Evolutionary conservation across 192 early-diverging fungal species (phyloP).

Genomic region (Powellomyces hirtus): DNA sequence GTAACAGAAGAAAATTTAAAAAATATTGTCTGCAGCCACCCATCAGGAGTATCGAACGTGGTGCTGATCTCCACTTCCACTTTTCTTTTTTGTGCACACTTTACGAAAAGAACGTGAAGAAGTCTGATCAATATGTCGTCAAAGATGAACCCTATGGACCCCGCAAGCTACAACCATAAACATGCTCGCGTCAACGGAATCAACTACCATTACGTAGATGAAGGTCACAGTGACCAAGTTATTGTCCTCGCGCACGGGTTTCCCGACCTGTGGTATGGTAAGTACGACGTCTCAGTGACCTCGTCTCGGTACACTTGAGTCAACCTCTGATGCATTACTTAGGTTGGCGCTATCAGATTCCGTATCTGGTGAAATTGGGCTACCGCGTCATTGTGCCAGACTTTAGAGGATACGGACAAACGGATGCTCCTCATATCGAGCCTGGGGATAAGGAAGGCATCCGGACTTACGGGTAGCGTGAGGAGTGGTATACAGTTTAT

Average conservation of each 20-base stretch:
- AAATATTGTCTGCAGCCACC: no score
- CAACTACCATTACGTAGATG: constrained; percentile 30
- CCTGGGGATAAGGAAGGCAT: constrained; percentile 21
- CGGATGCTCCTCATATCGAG: constrained; percentile 36
- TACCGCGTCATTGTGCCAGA: constrained; percentile 43
- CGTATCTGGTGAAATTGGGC: constrained; percentile 12
- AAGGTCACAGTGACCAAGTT: constrained; percentile 5
- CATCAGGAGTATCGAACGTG: no score
- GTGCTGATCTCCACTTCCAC: no score
- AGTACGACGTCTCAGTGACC: no score
- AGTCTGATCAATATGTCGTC: no score
- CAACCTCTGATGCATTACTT: neutral
- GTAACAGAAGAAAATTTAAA: no score
- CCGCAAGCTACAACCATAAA: constrained; percentile 32
- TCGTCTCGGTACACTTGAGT: neutral
- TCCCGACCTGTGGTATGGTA: constrained; percentile 26
- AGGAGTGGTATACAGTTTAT: no score
- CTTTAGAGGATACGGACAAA: constrained; percentile 36
- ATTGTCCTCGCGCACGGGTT: constrained; percentile 27
- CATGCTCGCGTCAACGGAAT: constrained; percentile 21
- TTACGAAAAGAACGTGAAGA: no score
- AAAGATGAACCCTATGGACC: constrained; percentile 25
- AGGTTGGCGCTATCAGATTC: constrained; percentile 34
- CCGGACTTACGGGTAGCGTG: constrained; percentile 43
- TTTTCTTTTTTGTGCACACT: no score